Evolutionary conservation across 345 rosid genomes (phyloP).

Genomic region (Euclidium syriacum): DNA sequence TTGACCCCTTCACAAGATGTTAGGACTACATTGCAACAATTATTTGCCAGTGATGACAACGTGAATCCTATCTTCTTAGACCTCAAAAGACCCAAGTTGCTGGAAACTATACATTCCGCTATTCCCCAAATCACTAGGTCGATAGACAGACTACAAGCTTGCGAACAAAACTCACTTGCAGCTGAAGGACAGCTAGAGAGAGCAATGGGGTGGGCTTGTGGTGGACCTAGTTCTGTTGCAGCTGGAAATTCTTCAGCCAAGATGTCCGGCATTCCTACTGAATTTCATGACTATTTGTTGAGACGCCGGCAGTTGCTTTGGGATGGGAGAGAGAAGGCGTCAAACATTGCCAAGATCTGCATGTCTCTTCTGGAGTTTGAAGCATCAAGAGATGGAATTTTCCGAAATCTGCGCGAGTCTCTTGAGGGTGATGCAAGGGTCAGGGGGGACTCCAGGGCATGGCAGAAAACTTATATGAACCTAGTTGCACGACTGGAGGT

Average conservation of each 20-base stretch:
- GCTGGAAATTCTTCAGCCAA: slow-evolving; percentile 53
- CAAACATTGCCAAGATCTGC: slow-evolving; percentile 61
- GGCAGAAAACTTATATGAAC: slow-evolving; percentile 76
- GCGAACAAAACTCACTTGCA: slow-evolving; percentile 57
- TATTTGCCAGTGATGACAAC: slow-evolving; percentile 47
- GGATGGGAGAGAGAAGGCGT: slow-evolving; percentile 83
- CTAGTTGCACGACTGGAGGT: slow-evolving; percentile 64
- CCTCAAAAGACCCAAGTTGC: slow-evolving; percentile 58
- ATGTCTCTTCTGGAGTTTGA: slow-evolving; percentile 80
- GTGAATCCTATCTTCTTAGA: slow-evolving; percentile 52
- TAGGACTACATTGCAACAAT: slow-evolving; percentile 51
- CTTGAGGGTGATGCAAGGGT: slow-evolving; percentile 48
- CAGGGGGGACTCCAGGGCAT: slow-evolving; percentile 51
- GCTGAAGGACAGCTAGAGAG: slow-evolving; percentile 94
- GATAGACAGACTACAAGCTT: slow-evolving; percentile 65
- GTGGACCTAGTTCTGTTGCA: slow-evolving; percentile 57
- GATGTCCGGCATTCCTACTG: slow-evolving; percentile 75
- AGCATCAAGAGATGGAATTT: slow-evolving; percentile 81
- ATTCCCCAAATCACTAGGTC: slow-evolving; percentile 56
- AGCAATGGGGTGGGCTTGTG: slow-evolving; percentile 98
- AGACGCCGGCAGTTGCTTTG: slow-evolving; percentile 63
- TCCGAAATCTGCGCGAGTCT: slow-evolving; percentile 47
- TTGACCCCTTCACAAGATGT: slow-evolving; percentile 58
- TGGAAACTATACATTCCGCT: slow-evolving; percentile 60
- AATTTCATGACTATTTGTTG: slow-evolving; percentile 72